phyloP scores from a whole-genome alignment of 2,329 filamentous ascomycete species.

The Rasamsonia emersonii region DNA sequence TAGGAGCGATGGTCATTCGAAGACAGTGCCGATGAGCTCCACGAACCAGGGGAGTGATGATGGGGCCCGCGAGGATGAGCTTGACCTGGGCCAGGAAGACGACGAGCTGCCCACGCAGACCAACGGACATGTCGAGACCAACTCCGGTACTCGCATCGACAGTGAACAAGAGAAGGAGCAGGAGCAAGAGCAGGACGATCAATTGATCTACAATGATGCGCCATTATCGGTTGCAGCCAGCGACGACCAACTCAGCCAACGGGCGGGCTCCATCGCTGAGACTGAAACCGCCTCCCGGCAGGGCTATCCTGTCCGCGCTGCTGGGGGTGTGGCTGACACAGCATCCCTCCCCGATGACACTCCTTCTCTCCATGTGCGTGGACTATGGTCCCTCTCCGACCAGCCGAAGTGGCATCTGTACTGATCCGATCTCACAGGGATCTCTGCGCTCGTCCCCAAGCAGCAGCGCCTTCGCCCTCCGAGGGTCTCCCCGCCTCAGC shows the following conservation, averaged over 20 bases:
- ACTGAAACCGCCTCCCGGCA: constrained; percentile 17
- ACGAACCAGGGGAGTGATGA: constrained; percentile 54
- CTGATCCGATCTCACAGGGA: constrained; percentile 35
- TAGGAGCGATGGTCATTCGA: constrained; percentile 46
- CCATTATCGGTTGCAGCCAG: constrained; percentile 18
- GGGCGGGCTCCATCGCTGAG: constrained; percentile 10
- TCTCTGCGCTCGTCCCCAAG: constrained; percentile 55
- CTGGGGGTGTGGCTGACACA: constrained; percentile 53
- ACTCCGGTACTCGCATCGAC: constrained; percentile 8
- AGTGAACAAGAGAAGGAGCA: constrained; percentile 11
- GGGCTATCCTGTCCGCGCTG: constrained; percentile 10
- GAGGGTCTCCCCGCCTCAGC: constrained; percentile 60
- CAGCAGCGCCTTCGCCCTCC: constrained; percentile 63
- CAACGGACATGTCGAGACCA: constrained; percentile 20
- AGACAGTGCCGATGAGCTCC: constrained; percentile 58
- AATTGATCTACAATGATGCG: constrained; percentile 16
- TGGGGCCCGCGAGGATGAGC: constrained; percentile 50
- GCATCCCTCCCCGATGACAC: constrained; percentile 74
- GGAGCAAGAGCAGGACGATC: constrained; percentile 12
- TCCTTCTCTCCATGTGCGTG: constrained; percentile 67
- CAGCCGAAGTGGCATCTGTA: constrained; percentile 48
- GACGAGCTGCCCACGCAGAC: constrained; percentile 21
- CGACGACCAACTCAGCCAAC: constrained; percentile 12
- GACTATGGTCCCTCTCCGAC: constrained; percentile 16
- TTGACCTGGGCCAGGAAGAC: constrained; percentile 35